phyloP scores from a whole-genome alignment of 192 early-diverging fungal species.

The Linnemannia exigua region DNA sequence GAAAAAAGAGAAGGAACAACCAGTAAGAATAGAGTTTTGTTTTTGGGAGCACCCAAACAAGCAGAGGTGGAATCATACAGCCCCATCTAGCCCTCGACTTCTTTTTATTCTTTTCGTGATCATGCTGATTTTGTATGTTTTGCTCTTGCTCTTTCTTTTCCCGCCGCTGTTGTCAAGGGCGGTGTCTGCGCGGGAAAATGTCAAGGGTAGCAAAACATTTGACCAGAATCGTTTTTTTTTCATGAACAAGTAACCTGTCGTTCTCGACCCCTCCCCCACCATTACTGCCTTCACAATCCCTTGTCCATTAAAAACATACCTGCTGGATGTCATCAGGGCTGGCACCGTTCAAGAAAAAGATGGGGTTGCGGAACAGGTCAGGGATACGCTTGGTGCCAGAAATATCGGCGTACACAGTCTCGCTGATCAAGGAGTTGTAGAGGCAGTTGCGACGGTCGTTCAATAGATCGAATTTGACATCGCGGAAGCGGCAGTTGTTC shows the following conservation, averaged over 20 bases:
- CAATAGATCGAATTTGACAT: constrained; percentile 50
- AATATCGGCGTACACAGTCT: constrained; percentile 44
- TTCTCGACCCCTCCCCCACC: background rate
- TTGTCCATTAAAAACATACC: constrained; percentile 13
- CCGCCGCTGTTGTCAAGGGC: background rate
- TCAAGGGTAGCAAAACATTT: background rate
- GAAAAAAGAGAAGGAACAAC: background rate
- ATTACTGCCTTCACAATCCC: background rate
- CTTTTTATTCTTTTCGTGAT: background rate
- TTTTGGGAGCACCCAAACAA: background rate
- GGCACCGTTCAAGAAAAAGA: constrained; percentile 64
- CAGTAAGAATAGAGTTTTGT: constrained; percentile 6
- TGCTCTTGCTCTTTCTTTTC: background rate
- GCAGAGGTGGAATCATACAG: constrained; percentile 1
- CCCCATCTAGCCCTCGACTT: background rate
- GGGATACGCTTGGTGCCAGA: constrained; percentile 46
- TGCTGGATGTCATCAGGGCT: constrained; percentile 55
- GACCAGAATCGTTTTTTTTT: background rate
- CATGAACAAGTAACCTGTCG: background rate
- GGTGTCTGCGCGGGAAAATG: constrained; percentile 8
- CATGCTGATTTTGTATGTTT: background rate
- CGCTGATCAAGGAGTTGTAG: constrained; percentile 46
- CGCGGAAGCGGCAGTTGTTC: constrained; percentile 50
- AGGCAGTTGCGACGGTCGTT: constrained; percentile 55
- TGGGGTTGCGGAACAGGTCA: constrained; percentile 64